Evolutionary conservation across 495 filamentous ascomycete genomes (phyloP), one percentile per base, ranked within the genome.

Genomic region (Staphylotrichum tortipilum): DNA sequence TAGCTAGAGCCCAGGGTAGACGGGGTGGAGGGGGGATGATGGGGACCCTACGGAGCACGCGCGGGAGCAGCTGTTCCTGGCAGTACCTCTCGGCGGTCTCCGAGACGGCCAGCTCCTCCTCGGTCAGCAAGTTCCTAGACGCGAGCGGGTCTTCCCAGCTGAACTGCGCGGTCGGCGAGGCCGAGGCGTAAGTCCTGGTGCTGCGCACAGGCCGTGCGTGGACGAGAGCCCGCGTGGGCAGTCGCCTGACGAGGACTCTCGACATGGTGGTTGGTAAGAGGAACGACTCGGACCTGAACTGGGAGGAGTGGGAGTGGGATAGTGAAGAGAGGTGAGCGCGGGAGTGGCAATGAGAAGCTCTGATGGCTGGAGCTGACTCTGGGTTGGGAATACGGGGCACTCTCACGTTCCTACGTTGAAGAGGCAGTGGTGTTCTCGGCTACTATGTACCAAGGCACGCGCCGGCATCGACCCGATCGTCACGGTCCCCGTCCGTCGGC

Each of bases 81-180:
- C 90, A 96, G 61, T 97, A 98, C 47, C 85, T 75, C 56, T 89
- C 81, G 21, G 90, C 89, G 1, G 86, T 95, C 52, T 95, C 89
- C 22, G 85, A 76, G 44, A 97, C 86, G 10, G 89, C 88, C 54
- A 90, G 59, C 65, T 98, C 92, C 48, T 98, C 94, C 58, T 90
- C 85, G 10, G 88, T 94, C 54, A 86, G 80, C 22, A 91, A 67
- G 52, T 79, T 83, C 52, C 79, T 80, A 10, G 85, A 75, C 23
- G 71, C 76, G 30, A 97, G 74, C 11, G 92, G 92, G 63, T 98
- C 94, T 61, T 94, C 77, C 94, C 92, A 98, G 65, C 91, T 79
- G 67, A 96, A 96, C 46, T 58, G 54, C n/a, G 52, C 7, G 33
- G 30, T 31, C 17, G 57, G 33, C 24, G 62, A 29, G 15, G 62